A percentile compares a stretch with the other conserved stretches of the same genome.
Evolutionary conservation across 2,329 filamentous ascomycete species (phyloP).

Genomic region (Magnaporthales sp.): DNA sequence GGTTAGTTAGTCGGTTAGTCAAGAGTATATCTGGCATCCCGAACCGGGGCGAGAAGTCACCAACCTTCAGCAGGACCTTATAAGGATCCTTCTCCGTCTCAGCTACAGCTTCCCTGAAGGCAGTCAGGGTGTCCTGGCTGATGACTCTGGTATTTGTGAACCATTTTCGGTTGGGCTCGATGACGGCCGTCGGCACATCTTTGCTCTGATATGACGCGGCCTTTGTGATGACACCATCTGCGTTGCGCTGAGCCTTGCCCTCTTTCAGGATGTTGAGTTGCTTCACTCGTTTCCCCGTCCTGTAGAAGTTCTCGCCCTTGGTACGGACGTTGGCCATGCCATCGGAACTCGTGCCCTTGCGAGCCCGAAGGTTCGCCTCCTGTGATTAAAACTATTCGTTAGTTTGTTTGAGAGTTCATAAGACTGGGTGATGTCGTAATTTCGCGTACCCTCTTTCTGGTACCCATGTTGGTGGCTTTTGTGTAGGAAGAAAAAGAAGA

Average conservation of each 20-base stretch:
- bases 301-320: conserved; percentile 99
- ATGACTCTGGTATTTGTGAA: conserved; percentile 91
- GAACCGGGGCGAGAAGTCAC: neutral
- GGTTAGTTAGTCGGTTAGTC: neutral
- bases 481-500: conserved; percentile 13
- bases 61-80: conserved; percentile 74
- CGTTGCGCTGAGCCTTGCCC: conserved; percentile 74
- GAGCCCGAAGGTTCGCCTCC: conserved; percentile 71
- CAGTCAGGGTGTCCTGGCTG: conserved; percentile 61
- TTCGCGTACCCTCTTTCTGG: conserved; percentile 55
- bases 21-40: neutral
- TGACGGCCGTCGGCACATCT: conserved; percentile 72
- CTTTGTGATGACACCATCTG: conserved; percentile 74
- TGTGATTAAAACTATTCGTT: conserved; percentile 25
- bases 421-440: neutral
- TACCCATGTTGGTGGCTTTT: conserved; percentile 57
- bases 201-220: conserved; percentile 48
- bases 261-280: conserved; percentile 59
- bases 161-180: conserved; percentile 97
- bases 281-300: conserved; percentile 26
- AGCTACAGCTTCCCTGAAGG: conserved; percentile 86
- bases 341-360: conserved; percentile 77
- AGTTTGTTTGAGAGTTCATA: neutral
- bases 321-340: conserved; percentile 85
- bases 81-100: conserved; percentile 88